phyloP scores from a whole-genome alignment of 108 stramenopile genomes.

The Epipyxis sp. region DNA sequence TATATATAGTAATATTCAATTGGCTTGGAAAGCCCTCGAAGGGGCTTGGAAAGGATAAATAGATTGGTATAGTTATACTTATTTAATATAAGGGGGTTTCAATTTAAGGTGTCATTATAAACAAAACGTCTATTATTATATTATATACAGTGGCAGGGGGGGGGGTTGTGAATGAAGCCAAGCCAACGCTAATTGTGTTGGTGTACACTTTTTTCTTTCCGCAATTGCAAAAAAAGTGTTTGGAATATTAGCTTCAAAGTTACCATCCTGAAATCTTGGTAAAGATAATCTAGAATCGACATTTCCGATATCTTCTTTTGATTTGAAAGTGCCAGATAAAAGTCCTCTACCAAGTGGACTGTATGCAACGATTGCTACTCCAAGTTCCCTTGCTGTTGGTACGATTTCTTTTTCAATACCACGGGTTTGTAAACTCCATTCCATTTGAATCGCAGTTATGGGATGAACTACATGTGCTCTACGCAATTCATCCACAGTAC shows the following conservation, averaged over 20 bases:
- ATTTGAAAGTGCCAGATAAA: slow-evolving; percentile 34
- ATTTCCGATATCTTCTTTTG: slow-evolving; percentile 7
- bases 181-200: slow-evolving; percentile 49
- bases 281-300: slow-evolving; percentile 37
- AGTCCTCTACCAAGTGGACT: slow-evolving; percentile 43
- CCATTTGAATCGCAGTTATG: slow-evolving; percentile 48
- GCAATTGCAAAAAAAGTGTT: slow-evolving; percentile 35
- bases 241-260: slow-evolving; percentile 41
- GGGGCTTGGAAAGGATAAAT: too few relatives aligned
- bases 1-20: too few relatives aligned
- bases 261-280: slow-evolving; percentile 40
- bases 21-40: too few relatives aligned
- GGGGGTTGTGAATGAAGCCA: slow-evolving; percentile 40
- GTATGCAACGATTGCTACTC: slow-evolving; percentile 49
- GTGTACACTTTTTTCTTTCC: slow-evolving; percentile 26
- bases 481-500: slow-evolving; percentile 34
- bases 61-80: too few relatives aligned
- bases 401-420: slow-evolving; percentile 46
- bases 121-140: too few relatives aligned
- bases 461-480: slow-evolving; percentile 38
- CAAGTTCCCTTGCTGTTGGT: slow-evolving; percentile 48
- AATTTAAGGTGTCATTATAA: too few relatives aligned
- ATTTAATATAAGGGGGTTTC: too few relatives aligned
- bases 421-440: slow-evolving; percentile 50
- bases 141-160: too few relatives aligned